Base-by-base conservation (phyloP, 352 stramenopile species). In the Aphanomyces astaci region DNA sequence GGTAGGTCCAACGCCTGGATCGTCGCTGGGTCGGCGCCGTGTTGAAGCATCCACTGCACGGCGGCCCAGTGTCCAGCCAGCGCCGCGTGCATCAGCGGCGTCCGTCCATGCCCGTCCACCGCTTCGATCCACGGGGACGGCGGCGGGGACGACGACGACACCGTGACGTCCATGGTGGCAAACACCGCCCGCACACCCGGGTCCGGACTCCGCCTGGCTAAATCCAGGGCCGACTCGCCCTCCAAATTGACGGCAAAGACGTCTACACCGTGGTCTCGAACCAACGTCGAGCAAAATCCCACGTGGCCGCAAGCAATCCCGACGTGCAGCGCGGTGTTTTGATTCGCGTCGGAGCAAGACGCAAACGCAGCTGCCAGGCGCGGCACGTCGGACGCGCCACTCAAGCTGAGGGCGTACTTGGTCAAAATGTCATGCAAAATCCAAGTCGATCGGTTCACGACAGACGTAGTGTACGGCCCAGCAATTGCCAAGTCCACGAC, bases 11-110 rank as follows among this genome's bases (percentile, higher is more conserved):
- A 17, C 51, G 51, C 30, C 5, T 65, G 36, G 17, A 48, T 32
- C 56, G 19, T 17, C 0, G 32, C 19, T 3, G 40, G 10, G 17
- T 52, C 36, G 3, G 43, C 62, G 17, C 62, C 62, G 32, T 60
- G n/a, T 3, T 45, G 40, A 11, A 68, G 39, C 62, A 68, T 68
- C 51, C 48, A 60, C 51, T 62, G 39, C 10, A 53, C 62, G n/a
- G 32, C 62, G 11, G 28, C n/a, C 25, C 56, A 24, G 2, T 28
- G 5, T 10, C 48, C 62, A 0, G 62, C 30, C 33, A 28, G 2
- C 2, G 55, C 49, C 5, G 62, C 62, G 17, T 68, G 62, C 17
- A 59, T 45, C 10, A 68, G 46, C 22, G 62, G 62, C 51, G 62
- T 46, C 62, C 59, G 56, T 4, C 62, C 62, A 22, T 59, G 39